Evolutionary conservation across 345 rosid species (phyloP), one percentile per base, ranked within the genome.

Genomic region (Salix arbutifolia): DNA sequence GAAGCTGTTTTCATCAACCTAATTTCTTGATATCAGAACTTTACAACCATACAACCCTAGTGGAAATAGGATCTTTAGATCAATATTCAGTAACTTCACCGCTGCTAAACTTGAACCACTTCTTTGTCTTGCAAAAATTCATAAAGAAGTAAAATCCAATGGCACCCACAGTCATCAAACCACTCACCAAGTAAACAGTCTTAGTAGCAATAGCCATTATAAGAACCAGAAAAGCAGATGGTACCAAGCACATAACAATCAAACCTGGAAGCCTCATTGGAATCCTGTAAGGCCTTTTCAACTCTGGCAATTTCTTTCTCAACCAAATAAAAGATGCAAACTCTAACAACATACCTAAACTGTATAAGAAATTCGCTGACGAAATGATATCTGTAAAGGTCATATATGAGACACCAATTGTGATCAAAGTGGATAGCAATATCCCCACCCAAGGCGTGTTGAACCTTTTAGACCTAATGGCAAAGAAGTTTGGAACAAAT

Each of bases 361-460:
- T 89, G 84, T 93, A 91, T 83, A 90, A 74, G 84, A 93, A 89
- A 78, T 91, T 92, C 0, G 90, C 96, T 0, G 92, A 79, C 3
- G 91, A 84, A 31, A 92, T 80, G 13, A 91, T 91, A 65, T 87
- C 89, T 0, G 85, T 80, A 77, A 86, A 89, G 73, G 65, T 18
- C 92, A 93, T 71, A 79, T 77, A 91, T 0, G 96, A 88, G 38
- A 89, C 81, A 16, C 85, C 94, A 5, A 87, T n/a, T 3, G 88
- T 72, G 76, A 91, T 85, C 61, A 80, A 50, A 13, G 89, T 84
- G 1, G 92, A 84, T 38, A 90, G 2, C 44, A 89, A 69, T 21
- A 92, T 91, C 75, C 96, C 97, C 1, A 89, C 71, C 97, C 96
- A 92, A 18, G 97, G 97, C 44, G 96, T 93, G 77, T 83, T 78